Base-by-base conservation (phyloP, 768 basidiomycete genomes). In the Lanmaoa pseudosensibilis region DNA sequence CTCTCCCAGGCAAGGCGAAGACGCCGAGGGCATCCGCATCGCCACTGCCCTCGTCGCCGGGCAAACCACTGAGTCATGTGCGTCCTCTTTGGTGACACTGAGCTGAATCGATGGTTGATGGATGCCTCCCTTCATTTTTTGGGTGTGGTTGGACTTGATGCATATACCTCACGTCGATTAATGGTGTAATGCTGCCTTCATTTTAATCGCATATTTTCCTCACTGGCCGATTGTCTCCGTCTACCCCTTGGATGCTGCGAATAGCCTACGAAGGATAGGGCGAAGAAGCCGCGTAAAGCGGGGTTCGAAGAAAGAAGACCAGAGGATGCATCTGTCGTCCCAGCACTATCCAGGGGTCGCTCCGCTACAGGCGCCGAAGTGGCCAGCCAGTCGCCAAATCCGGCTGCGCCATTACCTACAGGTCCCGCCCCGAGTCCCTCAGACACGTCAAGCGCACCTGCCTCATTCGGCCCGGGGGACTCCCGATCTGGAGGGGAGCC, bases 41-140 rank as follows among this genome's bases (percentile, higher is more conserved):
- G 38, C 52, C 62, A 55, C 65, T 78, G 57, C 78, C 80, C 57
- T 66, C 75, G 40, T 76, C 83, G 51, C 73, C 81, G 59, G 80
- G 83, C 61, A 85, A 83, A 70, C 85, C 89, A 63, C 74, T 91
- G 78, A 85, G 82, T 74, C 90, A 92, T 85, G 90, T 92, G 84
- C 88, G 90, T 91, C 81, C 82, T 79, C 83, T 84, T 79, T 78
- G 86, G 84, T 83, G 77, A 76, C 73, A 83, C 69, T 71, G 68
- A 71, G 72, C 61, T 66, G 69, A 75, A 78, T 72, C 54, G 69
- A 73, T 80, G 76, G 79, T 84, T 75, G 71, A 74, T 67, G 65
- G 65, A 57, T 63, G 32, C 54, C 41, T 36, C 33, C 60, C 55
- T 59, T 46, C 48, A 38, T 55, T 59, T 58, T 27, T 54, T 56